These are phyloP conservation scores for Paramarasmius palmivorus DNA, from an alignment of 1,284 basidiomycete genomes.

Conservation along the genomic window DNA sequence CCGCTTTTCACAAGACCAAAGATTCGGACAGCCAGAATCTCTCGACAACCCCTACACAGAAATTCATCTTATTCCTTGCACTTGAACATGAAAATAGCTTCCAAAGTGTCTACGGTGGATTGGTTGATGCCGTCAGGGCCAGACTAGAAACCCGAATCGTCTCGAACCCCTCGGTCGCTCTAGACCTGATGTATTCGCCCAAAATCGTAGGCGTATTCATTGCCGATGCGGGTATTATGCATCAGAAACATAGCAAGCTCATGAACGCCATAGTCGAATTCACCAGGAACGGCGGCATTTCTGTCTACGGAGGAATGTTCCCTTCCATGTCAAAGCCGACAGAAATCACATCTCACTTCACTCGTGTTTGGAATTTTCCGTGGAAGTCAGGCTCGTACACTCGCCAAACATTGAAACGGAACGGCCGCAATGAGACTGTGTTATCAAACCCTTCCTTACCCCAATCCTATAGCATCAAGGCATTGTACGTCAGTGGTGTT, in stretches of 20 bases:
- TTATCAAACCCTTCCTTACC: slow-evolving; percentile 17
- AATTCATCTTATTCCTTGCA: neutral
- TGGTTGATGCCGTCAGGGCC: neutral
- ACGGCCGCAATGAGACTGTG: neutral
- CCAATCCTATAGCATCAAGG: slow-evolving; percentile 18
- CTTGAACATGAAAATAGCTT: neutral
- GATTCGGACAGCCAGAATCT: neutral
- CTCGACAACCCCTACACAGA: neutral
- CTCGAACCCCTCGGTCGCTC: slow-evolving; percentile 5
- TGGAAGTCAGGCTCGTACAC: slow-evolving; percentile 14
- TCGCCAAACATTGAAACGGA: neutral
- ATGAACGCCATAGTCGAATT: slow-evolving; percentile 26
- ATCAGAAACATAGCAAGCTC: slow-evolving; percentile 20
- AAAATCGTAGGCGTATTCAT: slow-evolving; percentile 29
- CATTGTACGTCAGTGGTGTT: slow-evolving; percentile 17
- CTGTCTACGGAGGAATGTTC: slow-evolving; percentile 31
- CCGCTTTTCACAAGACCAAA: neutral
- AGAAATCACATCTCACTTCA: slow-evolving; percentile 18
- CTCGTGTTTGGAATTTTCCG: slow-evolving; percentile 19
- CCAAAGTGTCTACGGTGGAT: neutral
- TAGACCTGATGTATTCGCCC: slow-evolving; percentile 23
- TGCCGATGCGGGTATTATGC: slow-evolving; percentile 26
- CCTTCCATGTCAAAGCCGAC: slow-evolving; percentile 7
- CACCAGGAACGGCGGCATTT: slow-evolving; percentile 27
- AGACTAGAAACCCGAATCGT: neutral